phyloP scores from a whole-genome alignment of 1,139 yeast species.

The Yamadazyma siamensis region DNA sequence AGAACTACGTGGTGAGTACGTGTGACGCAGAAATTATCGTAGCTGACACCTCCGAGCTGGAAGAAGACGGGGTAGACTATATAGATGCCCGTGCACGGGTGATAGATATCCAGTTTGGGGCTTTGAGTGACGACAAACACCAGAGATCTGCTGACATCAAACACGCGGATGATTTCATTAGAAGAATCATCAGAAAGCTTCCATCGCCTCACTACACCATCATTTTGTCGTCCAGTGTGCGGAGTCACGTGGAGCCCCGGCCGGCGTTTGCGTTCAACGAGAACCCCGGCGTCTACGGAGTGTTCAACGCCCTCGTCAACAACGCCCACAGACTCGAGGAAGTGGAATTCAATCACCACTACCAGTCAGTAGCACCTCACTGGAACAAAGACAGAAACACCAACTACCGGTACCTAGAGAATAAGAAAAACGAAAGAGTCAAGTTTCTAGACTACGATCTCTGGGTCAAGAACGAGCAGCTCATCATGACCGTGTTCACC shows the following conservation, averaged over 20 bases:
- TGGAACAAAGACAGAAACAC: slow-evolving; percentile 32
- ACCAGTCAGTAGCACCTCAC: slow-evolving; percentile 31
- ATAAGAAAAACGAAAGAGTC: slow-evolving; percentile 31
- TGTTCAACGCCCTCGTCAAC: slow-evolving; percentile 46
- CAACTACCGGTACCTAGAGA: slow-evolving; percentile 27
- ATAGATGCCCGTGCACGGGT: slow-evolving; percentile 61
- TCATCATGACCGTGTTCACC: slow-evolving; percentile 26
- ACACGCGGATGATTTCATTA: slow-evolving; percentile 49
- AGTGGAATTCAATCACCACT: slow-evolving; percentile 52
- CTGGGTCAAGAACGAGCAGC: slow-evolving; percentile 39
- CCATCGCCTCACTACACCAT: slow-evolving; percentile 66
- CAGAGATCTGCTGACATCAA: slow-evolving; percentile 21
- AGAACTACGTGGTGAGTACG: slow-evolving; percentile 37
- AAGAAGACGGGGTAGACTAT: slow-evolving; percentile 43
- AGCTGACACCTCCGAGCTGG: slow-evolving; percentile 33
- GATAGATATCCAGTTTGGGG: slow-evolving; percentile 52
- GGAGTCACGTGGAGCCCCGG: slow-evolving; percentile 26
- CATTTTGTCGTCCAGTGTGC: slow-evolving; percentile 37
- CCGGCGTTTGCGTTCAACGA: slow-evolving; percentile 25
- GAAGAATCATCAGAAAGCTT: slow-evolving; percentile 54
- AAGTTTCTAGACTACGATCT: slow-evolving; percentile 37
- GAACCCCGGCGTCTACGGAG: slow-evolving; percentile 33
- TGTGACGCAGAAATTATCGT: slow-evolving; percentile 47
- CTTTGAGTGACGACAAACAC: slow-evolving; percentile 23
- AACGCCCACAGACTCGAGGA: slow-evolving; percentile 47